A percentile compares a stretch with the other conserved stretches of the same genome.
phyloP scores from a whole-genome alignment of 2,329 filamentous ascomycete genomes.

The Botrytis galanthina region DNA sequence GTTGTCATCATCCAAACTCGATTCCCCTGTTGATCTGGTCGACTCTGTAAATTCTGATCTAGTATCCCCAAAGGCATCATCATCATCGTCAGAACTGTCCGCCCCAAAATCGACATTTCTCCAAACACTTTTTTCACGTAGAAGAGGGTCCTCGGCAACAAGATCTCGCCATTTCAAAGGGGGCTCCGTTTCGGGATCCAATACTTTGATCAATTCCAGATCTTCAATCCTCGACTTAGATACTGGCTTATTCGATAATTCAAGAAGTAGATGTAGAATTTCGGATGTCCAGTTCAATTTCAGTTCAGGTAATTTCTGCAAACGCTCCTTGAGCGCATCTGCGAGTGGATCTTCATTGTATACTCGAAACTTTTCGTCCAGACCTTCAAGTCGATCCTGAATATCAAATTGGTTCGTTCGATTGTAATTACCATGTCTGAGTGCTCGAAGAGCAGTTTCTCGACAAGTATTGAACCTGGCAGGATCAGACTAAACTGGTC shows the following conservation, averaged over 20 bases:
- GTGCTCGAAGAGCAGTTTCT: conserved; percentile 50
- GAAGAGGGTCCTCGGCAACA: conserved; percentile 71
- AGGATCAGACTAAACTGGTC: conserved; percentile 33
- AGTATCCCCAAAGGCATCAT: conserved; percentile 39
- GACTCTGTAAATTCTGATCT: conserved; percentile 41
- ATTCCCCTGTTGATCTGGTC: conserved; percentile 36
- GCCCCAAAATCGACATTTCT: conserved; percentile 62
- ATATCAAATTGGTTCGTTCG: conserved; percentile 77
- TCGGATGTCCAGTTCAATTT: conserved; percentile 73
- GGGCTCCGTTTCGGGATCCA: conserved; percentile 45
- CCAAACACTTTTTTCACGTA: conserved; percentile 67
- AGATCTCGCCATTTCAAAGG: conserved; percentile 77
- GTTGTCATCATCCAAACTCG: conserved; percentile 34
- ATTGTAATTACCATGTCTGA: conserved; percentile 56
- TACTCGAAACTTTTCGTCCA: conserved; percentile 85
- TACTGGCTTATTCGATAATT: conserved; percentile 77
- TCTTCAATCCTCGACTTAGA: conserved; percentile 65
- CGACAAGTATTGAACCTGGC: conserved; percentile 45
- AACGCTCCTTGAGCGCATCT: conserved; percentile 59
- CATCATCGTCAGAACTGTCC: conserved; percentile 57
- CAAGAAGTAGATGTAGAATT: conserved; percentile 71
- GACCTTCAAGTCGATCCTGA: conserved; percentile 59
- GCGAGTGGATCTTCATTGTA: conserved; percentile 77
- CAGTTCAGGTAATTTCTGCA: conserved; percentile 55
- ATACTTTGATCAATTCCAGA: conserved; percentile 54